Conservation (phyloP, 345 rosid species). For the Pugionium cornutum region DNA sequence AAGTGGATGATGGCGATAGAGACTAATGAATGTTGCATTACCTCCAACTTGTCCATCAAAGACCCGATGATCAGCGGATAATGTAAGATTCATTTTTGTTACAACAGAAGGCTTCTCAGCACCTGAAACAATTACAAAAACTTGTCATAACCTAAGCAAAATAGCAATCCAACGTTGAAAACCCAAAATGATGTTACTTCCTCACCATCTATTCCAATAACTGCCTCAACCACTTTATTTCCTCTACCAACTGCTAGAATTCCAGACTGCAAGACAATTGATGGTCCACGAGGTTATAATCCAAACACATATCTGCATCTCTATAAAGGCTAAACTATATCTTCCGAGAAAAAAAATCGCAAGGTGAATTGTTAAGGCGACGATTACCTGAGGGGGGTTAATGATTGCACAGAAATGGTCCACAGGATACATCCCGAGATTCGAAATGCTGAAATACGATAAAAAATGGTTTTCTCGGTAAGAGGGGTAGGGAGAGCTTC, state of each 20-base stretch:
- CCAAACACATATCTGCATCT: slow-evolving; percentile 15
- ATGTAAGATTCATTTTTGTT: slow-evolving; percentile 77
- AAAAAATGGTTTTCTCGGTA: slow-evolving; percentile 18
- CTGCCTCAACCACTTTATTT: slow-evolving; percentile 78
- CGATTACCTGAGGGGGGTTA: slow-evolving; percentile 88
- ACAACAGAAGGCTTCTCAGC: slow-evolving; percentile 65
- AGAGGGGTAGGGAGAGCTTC: slow-evolving; percentile 4
- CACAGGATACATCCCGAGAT: slow-evolving; percentile 98
- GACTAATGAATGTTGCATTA: slow-evolving; percentile 32
- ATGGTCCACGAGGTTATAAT: background rate
- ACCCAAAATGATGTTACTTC: slow-evolving; percentile 19
- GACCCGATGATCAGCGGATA: slow-evolving; percentile 94
- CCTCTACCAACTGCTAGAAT: slow-evolving; percentile 96
- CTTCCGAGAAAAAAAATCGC: background rate
- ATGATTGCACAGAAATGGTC: slow-evolving; percentile 88
- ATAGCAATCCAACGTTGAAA: background rate
- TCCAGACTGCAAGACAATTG: slow-evolving; percentile 63
- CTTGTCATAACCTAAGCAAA: slow-evolving; percentile 16
- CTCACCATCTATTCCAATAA: slow-evolving; percentile 70
- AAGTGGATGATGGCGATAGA: background rate
- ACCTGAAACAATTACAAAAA: slow-evolving; percentile 49
- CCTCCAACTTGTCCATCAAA: slow-evolving; percentile 96
- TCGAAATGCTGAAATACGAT: slow-evolving; percentile 75
- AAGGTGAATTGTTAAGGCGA: slow-evolving; percentile 17
- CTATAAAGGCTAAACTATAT: slow-evolving; percentile 10